Percentiles rank a stretch among this genome's conserved stretches.
Evolutionary conservation across 202 grass and related monocot genomes (phyloP).

Genomic region (Setaria viridis): DNA sequence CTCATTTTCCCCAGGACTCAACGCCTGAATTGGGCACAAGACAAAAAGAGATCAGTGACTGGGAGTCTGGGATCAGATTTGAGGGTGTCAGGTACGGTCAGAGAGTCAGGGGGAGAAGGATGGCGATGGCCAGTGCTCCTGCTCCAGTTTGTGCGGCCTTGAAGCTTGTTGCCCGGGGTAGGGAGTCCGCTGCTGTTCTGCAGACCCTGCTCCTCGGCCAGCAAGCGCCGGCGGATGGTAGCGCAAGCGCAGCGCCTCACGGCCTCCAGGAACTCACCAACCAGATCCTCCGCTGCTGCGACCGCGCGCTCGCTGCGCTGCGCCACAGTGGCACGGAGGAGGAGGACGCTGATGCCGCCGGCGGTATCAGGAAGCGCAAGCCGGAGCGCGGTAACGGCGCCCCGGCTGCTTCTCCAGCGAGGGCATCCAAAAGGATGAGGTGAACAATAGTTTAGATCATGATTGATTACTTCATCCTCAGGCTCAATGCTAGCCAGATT

Average conservation of each 20-base stretch:
- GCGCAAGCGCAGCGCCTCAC: not conserved
- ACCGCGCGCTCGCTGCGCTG: conserved; percentile 25
- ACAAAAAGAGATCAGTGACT: not conserved
- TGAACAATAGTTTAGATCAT: not conserved
- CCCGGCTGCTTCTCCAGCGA: not conserved
- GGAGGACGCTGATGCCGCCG: not conserved
- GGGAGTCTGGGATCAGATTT: not conserved
- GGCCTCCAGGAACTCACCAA: not conserved
- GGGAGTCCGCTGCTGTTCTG: conserved; percentile 8
- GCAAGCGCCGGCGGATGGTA: not conserved
- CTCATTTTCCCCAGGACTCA: not conserved
- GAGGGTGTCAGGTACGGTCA: not conserved
- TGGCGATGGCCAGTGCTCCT: not conserved
- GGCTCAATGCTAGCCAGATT: not conserved
- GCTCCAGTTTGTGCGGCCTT: not conserved
- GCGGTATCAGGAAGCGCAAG: conserved; percentile 31
- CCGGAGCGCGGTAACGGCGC: not conserved
- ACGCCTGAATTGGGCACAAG: not conserved
- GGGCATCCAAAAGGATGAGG: conserved; percentile 29
- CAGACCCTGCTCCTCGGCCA: not conserved
- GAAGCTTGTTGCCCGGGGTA: conserved; percentile 20
- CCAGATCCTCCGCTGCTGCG: conserved; percentile 44
- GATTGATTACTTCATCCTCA: not conserved
- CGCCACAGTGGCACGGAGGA: not conserved
- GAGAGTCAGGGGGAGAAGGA: not conserved